These are phyloP conservation scores for Elaeis guineensis DNA, from an alignment of 176 grass and related monocot genomes.

Conservation along the genomic window DNA sequence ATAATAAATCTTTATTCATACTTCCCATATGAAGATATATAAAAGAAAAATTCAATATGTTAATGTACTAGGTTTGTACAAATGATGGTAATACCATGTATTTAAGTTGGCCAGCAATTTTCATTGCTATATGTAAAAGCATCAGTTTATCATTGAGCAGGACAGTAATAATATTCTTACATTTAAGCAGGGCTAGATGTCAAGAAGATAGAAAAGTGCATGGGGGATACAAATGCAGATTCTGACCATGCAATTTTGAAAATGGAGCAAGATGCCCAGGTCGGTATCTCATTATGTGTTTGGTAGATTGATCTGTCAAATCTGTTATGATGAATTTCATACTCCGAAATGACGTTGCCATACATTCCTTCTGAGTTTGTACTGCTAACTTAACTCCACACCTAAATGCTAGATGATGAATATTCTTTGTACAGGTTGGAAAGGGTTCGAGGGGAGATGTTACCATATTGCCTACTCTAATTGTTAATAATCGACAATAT, in stretches of 20 bases:
- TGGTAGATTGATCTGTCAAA: slow-evolving; percentile 1
- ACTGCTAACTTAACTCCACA: background rate
- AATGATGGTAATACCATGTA: too few species aligned
- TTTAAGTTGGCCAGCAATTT: too few species aligned
- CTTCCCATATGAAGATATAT: too few species aligned
- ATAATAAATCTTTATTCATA: too few species aligned
- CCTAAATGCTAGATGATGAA: slow-evolving; percentile 13
- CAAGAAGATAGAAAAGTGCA: slow-evolving; percentile 83
- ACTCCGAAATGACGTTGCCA: background rate
- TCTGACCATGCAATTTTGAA: slow-evolving; percentile 70
- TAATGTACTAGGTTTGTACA: too few species aligned
- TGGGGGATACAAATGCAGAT: slow-evolving; percentile 88
- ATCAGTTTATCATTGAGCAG: background rate
- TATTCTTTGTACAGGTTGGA: slow-evolving; percentile 55
- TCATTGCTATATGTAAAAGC: too few species aligned
- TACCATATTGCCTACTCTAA: slow-evolving; percentile 95
- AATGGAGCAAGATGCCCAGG: slow-evolving; percentile 86
- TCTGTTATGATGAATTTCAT: background rate
- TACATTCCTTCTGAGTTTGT: background rate
- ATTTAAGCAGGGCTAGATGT: slow-evolving; percentile 60
- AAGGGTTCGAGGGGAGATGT: slow-evolving; percentile 98
- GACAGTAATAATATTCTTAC: background rate
- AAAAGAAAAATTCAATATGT: too few species aligned
- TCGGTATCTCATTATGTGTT: slow-evolving; percentile 20
- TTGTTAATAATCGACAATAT: slow-evolving; percentile 96